phyloP scores from a whole-genome alignment of 306 rosid genomes.

The Quercus dentata region DNA sequence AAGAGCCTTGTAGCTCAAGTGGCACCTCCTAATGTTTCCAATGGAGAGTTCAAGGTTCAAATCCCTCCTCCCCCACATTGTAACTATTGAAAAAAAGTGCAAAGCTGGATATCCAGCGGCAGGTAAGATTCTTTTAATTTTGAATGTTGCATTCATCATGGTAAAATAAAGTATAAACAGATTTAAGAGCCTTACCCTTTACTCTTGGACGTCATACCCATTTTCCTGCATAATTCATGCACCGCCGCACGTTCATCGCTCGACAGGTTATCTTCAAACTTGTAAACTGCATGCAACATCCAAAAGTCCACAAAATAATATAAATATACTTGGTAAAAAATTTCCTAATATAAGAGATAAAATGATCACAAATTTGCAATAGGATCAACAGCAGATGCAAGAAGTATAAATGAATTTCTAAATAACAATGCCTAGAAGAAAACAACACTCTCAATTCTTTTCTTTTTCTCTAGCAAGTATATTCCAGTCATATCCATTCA shows the following conservation, averaged over 20 bases:
- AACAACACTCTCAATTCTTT: background rate
- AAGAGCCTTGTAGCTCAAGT: too few relatives aligned
- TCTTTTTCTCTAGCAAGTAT: background rate
- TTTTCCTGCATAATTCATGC: conserved; percentile 43
- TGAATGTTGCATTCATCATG: background rate
- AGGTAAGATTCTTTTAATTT: background rate
- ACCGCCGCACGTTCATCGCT: conserved; percentile 55
- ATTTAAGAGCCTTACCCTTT: conserved; percentile 59
- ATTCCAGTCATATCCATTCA: background rate
- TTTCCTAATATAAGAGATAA: background rate
- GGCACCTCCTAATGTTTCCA: too few relatives aligned
- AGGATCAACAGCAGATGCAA: background rate
- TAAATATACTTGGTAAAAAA: background rate
- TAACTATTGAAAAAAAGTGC: background rate
- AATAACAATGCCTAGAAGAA: background rate
- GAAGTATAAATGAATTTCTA: background rate
- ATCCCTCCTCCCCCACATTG: too few relatives aligned
- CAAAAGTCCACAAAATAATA: conserved; percentile 5
- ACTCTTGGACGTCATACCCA: conserved; percentile 78
- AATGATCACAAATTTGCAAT: background rate
- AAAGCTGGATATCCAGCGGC: conserved; percentile 14
- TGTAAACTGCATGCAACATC: conserved; percentile 48
- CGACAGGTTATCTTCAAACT: conserved; percentile 51
- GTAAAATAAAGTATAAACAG: background rate
- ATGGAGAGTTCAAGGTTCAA: too few relatives aligned